Percentiles rank a stretch among this genome's conserved stretches.
Conservation (phyloP, 2,329 filamentous ascomycete genomes). For the Didymosphaeria variabile region DNA sequence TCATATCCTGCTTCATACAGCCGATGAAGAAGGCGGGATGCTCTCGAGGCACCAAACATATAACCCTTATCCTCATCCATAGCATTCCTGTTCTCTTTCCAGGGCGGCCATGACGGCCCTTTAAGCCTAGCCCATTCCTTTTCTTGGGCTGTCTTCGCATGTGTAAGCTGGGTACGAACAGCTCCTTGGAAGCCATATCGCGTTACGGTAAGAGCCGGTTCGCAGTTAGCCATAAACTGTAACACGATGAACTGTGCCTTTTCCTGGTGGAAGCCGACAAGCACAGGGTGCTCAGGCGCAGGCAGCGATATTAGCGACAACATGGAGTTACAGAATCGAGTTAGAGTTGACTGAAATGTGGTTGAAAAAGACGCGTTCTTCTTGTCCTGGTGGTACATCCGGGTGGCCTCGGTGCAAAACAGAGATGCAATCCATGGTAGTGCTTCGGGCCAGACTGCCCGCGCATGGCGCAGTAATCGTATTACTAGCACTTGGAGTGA, state of each 20-base stretch:
- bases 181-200: constrained; percentile 66
- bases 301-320: constrained; percentile 61
- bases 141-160: constrained; percentile 64
- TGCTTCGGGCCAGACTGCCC: constrained; percentile 40
- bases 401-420: constrained; percentile 34
- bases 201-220: constrained; percentile 65
- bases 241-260: constrained; percentile 66
- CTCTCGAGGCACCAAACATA: constrained; percentile 65
- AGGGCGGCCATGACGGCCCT: constrained; percentile 70
- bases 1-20: constrained; percentile 69
- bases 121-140: constrained; percentile 67
- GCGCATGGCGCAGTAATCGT: constrained; percentile 43
- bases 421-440: constrained; percentile 43
- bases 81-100: constrained; percentile 69
- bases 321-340: constrained; percentile 59
- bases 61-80: constrained; percentile 67
- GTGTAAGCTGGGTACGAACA: constrained; percentile 64
- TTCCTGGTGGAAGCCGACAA: constrained; percentile 60
- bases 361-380: constrained; percentile 8
- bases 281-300: constrained; percentile 59
- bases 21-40: constrained; percentile 62
- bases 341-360: constrained; percentile 33
- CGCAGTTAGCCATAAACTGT: constrained; percentile 63
- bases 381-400: constrained; percentile 21
- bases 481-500: constrained; percentile 34